phyloP scores from a whole-genome alignment of 129 eudicot genomes.

The Flaveria linearis region DNA sequence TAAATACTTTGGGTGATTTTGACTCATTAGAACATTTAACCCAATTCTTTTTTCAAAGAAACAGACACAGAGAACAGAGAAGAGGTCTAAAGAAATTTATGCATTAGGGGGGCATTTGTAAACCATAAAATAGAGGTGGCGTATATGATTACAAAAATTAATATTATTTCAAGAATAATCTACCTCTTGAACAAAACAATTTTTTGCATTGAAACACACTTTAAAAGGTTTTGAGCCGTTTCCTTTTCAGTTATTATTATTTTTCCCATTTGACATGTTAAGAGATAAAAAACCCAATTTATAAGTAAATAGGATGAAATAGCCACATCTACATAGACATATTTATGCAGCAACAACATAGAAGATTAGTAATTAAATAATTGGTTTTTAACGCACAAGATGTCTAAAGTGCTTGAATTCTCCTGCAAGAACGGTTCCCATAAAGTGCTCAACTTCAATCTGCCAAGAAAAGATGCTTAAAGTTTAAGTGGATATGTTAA shows the following conservation, averaged over 20 bases:
- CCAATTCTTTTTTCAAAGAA: background rate
- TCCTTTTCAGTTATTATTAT: background rate
- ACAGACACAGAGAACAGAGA: background rate
- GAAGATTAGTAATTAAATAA: background rate
- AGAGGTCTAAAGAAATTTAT: background rate
- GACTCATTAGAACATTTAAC: background rate
- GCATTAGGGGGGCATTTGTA: background rate
- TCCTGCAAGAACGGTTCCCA: conserved; percentile 65
- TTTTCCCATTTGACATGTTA: background rate
- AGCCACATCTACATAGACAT: background rate
- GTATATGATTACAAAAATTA: background rate
- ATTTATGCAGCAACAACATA: conserved; percentile 4
- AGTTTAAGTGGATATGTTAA: background rate
- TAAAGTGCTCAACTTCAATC: conserved; percentile 64
- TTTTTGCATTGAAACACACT: background rate
- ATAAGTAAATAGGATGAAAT: background rate
- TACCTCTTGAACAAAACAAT: background rate
- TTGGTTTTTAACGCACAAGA: conserved; percentile 50
- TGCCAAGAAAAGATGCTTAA: conserved; percentile 34
- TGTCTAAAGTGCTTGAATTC: conserved; percentile 59
- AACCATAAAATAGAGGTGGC: background rate
- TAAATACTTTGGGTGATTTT: background rate
- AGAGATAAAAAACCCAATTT: background rate
- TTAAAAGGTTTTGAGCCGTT: background rate
- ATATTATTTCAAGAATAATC: background rate